Base-by-base conservation (phyloP, 331 rosid species). In the Quercus lobata region DNA sequence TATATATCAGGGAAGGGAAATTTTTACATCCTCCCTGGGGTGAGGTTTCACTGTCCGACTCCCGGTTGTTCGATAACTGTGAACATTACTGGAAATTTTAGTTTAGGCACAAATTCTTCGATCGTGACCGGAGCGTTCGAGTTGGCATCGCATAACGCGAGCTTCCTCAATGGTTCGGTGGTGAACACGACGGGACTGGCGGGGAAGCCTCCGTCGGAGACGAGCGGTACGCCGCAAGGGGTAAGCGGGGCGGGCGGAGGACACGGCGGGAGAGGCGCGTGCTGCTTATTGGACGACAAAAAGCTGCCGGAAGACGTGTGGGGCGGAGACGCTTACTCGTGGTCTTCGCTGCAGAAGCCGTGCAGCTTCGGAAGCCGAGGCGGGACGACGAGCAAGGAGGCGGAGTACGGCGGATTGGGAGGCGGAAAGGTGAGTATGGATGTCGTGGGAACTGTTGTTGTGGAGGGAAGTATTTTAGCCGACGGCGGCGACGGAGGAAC, bases 261-360 rank as follows among this genome's bases (percentile, higher is more conserved):
- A 5, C 97, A 93, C 7, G 99, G 99, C 4, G 99, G 99, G 73
- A 91, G 99, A 71, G 99, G 99, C 54, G 99, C 99, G 16, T 86
- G 91, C 73, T 96, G 99, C 84, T 85, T 92, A 76, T 85, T 53
- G 77, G 98, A 96, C 84, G 25, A 73, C 32, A 69, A 73, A 10
- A 96, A 96, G 93, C 97, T 95, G 2, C 99, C 97, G 7, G 97
- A 93, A 80, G 99, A 95, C 69, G 90, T 91, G 49, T 95, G 97
- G 97, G 99, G 99, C 15, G 99, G 99, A 24, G 99, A 95, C 71
- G 88, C 99, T 0, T 95, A 95, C 68, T 80, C 98, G 0, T 93
- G 99, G 99, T 88, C 98, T 53, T 56, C 94, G 16, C 91, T 96
- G 81, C 95, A 93, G 87, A 66, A 29, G 21, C 99, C 99, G 12